Evolutionary conservation across 2,329 filamentous ascomycete genomes (phyloP), one percentile per base, ranked within the genome.

Genomic region (Xylariaceae sp.): DNA sequence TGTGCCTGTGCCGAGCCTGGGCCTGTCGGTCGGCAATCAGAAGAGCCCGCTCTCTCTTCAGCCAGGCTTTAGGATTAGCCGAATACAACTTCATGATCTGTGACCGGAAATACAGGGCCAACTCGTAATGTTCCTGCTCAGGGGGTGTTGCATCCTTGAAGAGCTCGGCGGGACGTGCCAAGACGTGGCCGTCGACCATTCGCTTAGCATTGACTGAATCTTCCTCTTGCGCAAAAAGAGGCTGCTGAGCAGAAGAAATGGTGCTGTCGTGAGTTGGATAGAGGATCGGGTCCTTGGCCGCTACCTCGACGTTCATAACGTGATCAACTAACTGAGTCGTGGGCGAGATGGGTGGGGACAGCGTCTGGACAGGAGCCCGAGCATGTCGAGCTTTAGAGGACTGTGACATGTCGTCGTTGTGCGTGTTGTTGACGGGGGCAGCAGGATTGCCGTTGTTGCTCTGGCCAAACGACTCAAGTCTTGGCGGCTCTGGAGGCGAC

Each of bases 301-400:
- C 66, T 11, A 73, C 73, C 41, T 73, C 67, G 37, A 69, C 66
- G 35, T 71, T 61, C 37, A 62, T 55, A 35, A 56, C 58, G 39
- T 64, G 69, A 52, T 76, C 72, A 53, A 75, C 71, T 2, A 71
- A 62, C 55, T 76, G 77, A 60, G 74, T 77, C 58, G 77, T 77
- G 8, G 80, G 80, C 37, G 84, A 86, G 56, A 85, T 78, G 2
- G 84, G 84, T 30, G 84, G 84, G 39, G 84, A 87, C 65, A 84
- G 71, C 4, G 76, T 77, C 10, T 72, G 72, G 58, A 71, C 76
- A 51, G 74, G 77, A 64, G 75, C 71, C 23, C 70, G 72, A 39
- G 60, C 48, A 69, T 72, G 63, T 73, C 74, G 61, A 69, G 67
- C 49, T 60, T 68, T 61, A 54, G 70, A 68, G 55, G 68, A 60